These are phyloP conservation scores for Blastobotrys petasosporus DNA, from an alignment of 1,139 yeast species.

Conservation along the genomic window DNA sequence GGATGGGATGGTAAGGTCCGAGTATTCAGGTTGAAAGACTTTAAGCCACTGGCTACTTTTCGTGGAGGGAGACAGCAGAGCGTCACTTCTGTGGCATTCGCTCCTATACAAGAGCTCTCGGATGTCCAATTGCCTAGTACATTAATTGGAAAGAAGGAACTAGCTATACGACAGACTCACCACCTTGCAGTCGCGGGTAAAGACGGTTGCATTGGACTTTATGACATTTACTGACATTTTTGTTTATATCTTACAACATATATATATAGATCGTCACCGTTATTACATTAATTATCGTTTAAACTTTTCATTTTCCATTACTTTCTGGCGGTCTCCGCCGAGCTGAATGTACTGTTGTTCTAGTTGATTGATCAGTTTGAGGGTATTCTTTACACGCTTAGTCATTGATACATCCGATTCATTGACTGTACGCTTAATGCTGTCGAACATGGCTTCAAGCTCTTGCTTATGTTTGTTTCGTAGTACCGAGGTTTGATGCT, in stretches of 20 bases:
- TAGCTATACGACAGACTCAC: conserved; percentile 15
- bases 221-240: conserved; percentile 24
- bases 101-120: conserved; percentile 14
- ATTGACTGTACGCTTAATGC: conserved; percentile 17
- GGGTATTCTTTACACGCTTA: conserved; percentile 11
- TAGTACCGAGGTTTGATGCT: conserved; percentile 18
- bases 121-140: background rate
- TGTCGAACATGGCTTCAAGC: conserved; percentile 18
- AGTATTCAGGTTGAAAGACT: conserved; percentile 23
- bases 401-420: conserved; percentile 13
- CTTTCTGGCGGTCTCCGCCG: conserved; percentile 9
- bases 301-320: background rate
- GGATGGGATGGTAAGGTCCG: conserved; percentile 40
- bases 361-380: conserved; percentile 13
- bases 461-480: conserved; percentile 21
- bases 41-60: conserved; percentile 30
- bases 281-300: background rate
- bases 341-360: conserved; percentile 14
- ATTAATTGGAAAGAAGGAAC: background rate
- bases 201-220: conserved; percentile 35
- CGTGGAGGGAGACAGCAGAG: conserved; percentile 29
- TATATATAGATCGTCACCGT: background rate
- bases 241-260: background rate
- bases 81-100: conserved; percentile 25
- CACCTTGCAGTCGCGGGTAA: conserved; percentile 37